Evolutionary conservation across 2,329 filamentous ascomycete species (phyloP).

Genomic region (Endothia cerciana): DNA sequence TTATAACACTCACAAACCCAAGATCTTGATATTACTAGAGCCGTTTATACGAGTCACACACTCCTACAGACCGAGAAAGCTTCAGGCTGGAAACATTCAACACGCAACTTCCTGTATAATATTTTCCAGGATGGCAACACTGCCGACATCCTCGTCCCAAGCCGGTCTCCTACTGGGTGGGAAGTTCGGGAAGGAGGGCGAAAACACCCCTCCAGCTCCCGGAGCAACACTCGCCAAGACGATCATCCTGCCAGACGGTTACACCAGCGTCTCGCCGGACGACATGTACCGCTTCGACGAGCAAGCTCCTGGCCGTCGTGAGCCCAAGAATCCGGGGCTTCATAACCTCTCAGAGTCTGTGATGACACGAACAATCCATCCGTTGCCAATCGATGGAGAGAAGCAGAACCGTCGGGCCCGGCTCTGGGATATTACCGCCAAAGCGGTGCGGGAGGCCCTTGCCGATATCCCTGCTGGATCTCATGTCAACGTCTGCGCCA

Average conservation of each 20-base stretch:
- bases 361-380: neutral
- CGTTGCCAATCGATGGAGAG: neutral
- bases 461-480: slow-evolving; percentile 16
- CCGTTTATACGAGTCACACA: no score
- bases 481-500: slow-evolving; percentile 23
- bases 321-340: slow-evolving; percentile 17
- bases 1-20: no score
- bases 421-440: slow-evolving; percentile 8
- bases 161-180: slow-evolving; percentile 8
- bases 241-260: slow-evolving; percentile 3
- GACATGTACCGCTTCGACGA: slow-evolving; percentile 24
- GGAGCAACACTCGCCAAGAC: slow-evolving; percentile 2
- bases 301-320: slow-evolving; percentile 15
- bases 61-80: no score
- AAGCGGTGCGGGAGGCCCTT: slow-evolving; percentile 15
- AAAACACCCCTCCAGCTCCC: slow-evolving; percentile 1
- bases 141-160: neutral
- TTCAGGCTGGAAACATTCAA: no score
- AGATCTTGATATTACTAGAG: no score
- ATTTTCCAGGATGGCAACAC: neutral
- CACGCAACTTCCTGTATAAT: neutral
- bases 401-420: neutral
- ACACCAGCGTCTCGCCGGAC: slow-evolving; percentile 3
- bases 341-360: slow-evolving; percentile 23
- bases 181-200: neutral